phyloP scores from a whole-genome alignment of 495 filamentous ascomycete genomes.

The Bryoglossum gracile region DNA sequence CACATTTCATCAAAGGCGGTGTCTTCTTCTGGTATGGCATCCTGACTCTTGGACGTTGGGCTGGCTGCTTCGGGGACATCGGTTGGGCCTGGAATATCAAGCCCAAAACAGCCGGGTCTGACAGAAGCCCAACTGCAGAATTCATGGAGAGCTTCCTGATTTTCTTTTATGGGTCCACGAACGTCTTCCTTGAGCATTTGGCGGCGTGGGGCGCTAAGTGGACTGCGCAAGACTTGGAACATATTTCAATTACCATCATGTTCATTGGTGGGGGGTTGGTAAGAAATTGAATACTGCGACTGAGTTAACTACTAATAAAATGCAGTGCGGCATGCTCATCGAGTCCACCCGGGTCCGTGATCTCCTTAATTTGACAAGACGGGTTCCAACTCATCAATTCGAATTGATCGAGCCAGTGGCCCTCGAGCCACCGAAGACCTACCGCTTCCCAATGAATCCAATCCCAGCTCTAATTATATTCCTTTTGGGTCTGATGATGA shows the following conservation, averaged over 20 bases:
- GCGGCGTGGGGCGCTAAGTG: constrained; percentile 61
- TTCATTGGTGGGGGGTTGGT: constrained; percentile 94
- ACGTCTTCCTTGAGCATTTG: constrained; percentile 91
- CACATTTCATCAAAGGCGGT: constrained; percentile 95
- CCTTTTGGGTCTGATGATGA: constrained; percentile 89
- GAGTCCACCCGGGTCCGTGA: constrained; percentile 67
- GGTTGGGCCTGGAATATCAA: constrained; percentile 97
- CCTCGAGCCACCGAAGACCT: constrained; percentile 48
- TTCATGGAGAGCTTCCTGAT: constrained; percentile 85
- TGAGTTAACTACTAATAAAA: no score
- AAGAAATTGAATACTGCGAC: no score
- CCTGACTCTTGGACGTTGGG: constrained; percentile 81
- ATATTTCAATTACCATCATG: constrained; percentile 85
- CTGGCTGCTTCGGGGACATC: constrained; percentile 82
- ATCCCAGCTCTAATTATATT: constrained; percentile 82
- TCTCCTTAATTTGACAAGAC: constrained; percentile 59
- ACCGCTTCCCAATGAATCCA: constrained; percentile 77
- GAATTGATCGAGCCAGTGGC: constrained; percentile 18
- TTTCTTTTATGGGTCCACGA: constrained; percentile 79
- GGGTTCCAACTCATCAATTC: constrained; percentile 30
- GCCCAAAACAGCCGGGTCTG: constrained; percentile 51
- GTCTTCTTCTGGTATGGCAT: constrained; percentile 95
- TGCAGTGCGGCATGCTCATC: constrained; percentile 82
- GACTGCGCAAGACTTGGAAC: constrained; percentile 77
- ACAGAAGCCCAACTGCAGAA: constrained; percentile 69